Evolutionary conservation across 2,329 filamentous ascomycete species (phyloP), one percentile per base, ranked within the genome.

Genomic region (Arthrobotrys musiformis): DNA sequence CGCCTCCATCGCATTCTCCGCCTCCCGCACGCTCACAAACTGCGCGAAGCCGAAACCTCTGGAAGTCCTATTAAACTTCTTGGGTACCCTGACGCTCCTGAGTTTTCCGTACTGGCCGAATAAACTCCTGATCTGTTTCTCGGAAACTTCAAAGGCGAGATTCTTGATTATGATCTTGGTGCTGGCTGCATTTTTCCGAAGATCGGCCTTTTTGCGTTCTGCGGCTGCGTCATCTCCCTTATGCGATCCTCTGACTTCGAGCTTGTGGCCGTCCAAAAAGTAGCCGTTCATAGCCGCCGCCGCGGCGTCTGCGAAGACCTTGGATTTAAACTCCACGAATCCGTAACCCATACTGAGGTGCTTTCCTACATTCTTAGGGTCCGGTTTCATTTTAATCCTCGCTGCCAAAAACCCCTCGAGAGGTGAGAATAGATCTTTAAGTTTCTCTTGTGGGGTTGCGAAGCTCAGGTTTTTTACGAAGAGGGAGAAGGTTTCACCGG

Each of bases 111-210:
- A 98, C 37, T 93, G 90, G 78, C 92, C 90, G 30, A 56, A 72
- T 28, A 79, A 46, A 44, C 54, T 78, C 11, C 93, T 89, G 73
- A 99, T 88, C 83, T 99, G 95, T 84, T 96, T 95, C 86, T 97
- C 97, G 66, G 90, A 91, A 58, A 92, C 91, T 85, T 98, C 93
- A 86, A 99, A 99, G 19, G 95, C 94, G 84, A 99, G 86, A 86
- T 99, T 99, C 87, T 98, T 99, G 86, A 99, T 91, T 84, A 98
- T 91, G 82, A 99, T 91, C 87, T 98, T 98, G 56, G 94, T 89
- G 15, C 88, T 88, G 24, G 92, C 90, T 61, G 89, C 85, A 84
- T 94, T 96, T 87, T 93, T 96, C 61, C 91, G 90, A 79, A 88
- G 89, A 82, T 98, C 93, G 80, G 94, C 91, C 80, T 91, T 91